A percentile compares a stretch with the other conserved stretches of the same genome.
These are phyloP conservation scores for Schizochytrium sp. DNA, from an alignment of 108 stramenopile species.

Conservation along the genomic window DNA sequence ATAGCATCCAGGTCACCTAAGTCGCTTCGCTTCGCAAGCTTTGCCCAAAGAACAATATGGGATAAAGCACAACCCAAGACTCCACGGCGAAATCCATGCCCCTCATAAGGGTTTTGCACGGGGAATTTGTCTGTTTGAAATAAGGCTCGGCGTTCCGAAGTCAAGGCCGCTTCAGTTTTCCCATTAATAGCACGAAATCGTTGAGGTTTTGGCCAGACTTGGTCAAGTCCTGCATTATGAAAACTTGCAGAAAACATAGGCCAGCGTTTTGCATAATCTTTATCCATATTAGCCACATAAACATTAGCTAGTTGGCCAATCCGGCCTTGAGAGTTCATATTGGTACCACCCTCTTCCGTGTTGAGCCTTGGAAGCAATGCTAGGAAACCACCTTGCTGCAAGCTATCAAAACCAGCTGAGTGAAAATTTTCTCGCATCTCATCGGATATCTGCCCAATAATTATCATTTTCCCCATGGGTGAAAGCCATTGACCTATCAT, in stretches of 20 bases:
- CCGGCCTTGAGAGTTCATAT: too few relatives aligned
- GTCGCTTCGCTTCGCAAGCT: neutral
- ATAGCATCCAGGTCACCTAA: neutral
- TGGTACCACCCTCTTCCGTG: too few relatives aligned
- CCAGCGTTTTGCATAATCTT: neutral
- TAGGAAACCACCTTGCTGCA: too few relatives aligned
- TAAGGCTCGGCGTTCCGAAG: neutral
- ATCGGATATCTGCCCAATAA: too few relatives aligned
- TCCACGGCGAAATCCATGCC: conserved; percentile 6
- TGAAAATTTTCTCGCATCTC: too few relatives aligned
- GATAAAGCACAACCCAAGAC: conserved; percentile 23
- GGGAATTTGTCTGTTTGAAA: conserved; percentile 13
- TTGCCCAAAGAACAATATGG: conserved; percentile 14
- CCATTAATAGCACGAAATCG: conserved; percentile 31
- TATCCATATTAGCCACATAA: neutral
- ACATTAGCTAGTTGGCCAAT: neutral
- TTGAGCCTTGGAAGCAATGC: too few relatives aligned
- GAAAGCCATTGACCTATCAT: too few relatives aligned
- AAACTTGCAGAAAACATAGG: neutral
- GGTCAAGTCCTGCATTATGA: neutral
- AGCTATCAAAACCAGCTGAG: too few relatives aligned
- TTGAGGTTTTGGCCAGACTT: neutral
- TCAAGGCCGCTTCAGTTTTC: neutral
- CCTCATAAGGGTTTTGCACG: conserved; percentile 4
- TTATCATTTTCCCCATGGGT: too few relatives aligned